phyloP scores from a whole-genome alignment of 1,284 basidiomycete species.

The Moesziomyces antarcticus region DNA sequence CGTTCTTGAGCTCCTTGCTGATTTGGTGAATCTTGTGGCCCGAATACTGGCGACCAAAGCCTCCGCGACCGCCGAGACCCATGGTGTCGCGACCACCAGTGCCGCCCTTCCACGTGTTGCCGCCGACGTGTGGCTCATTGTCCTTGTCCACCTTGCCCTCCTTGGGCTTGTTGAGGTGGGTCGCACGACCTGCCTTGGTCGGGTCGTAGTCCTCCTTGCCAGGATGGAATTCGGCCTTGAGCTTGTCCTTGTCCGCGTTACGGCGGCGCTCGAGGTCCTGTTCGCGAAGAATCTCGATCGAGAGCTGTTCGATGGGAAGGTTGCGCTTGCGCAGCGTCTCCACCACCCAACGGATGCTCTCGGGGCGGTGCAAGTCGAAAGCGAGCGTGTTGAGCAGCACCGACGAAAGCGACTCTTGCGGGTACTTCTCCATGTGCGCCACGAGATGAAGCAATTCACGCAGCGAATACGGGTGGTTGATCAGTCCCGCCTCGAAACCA shows the following conservation, averaged over 20 bases:
- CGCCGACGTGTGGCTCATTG: slow-evolving; percentile 66
- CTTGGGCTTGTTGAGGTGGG: slow-evolving; percentile 64
- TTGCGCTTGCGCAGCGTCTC: slow-evolving; percentile 61
- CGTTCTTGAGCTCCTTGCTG: slow-evolving; percentile 62
- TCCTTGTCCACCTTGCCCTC: slow-evolving; percentile 65
- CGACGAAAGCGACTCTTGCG: slow-evolving; percentile 63
- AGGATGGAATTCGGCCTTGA: slow-evolving; percentile 51
- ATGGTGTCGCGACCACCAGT: slow-evolving; percentile 68
- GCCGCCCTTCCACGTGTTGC: slow-evolving; percentile 69
- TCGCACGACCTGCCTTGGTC: slow-evolving; percentile 47
- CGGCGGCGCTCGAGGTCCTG: slow-evolving; percentile 35
- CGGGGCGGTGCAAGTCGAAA: slow-evolving; percentile 68
- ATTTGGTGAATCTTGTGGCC: slow-evolving; percentile 68
- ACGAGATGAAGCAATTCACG: slow-evolving; percentile 68
- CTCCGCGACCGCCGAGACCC: slow-evolving; percentile 66
- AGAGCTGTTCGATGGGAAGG: slow-evolving; percentile 56
- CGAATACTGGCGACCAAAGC: slow-evolving; percentile 60
- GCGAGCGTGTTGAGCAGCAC: slow-evolving; percentile 68
- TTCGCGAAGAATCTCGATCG: slow-evolving; percentile 54
- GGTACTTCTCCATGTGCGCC: slow-evolving; percentile 67
- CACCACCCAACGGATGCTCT: slow-evolving; percentile 65
- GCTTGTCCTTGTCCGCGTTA: slow-evolving; percentile 24
- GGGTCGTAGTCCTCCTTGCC: slow-evolving; percentile 54
- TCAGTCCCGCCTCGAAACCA: slow-evolving; percentile 64
- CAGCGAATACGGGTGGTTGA: slow-evolving; percentile 68